phyloP scores from a whole-genome alignment of 768 basidiomycete species.

The Obba rivulosa region DNA sequence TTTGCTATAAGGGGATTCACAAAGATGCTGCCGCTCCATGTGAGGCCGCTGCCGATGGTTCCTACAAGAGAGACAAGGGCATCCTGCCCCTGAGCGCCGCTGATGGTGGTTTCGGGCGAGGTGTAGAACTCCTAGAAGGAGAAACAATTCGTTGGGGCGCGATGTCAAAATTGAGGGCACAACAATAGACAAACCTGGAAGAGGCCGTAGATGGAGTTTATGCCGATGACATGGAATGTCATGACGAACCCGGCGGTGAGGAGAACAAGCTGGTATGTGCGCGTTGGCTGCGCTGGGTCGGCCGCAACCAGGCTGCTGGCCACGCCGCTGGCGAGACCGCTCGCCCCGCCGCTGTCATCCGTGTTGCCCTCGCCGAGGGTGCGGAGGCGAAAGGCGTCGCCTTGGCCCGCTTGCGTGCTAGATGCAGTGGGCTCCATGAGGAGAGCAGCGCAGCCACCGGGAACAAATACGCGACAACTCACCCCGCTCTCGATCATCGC shows the following conservation, averaged over 20 bases:
- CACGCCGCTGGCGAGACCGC: no score
- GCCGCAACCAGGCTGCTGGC: not conserved
- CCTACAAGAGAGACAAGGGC: conserved; percentile 38
- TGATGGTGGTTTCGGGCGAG: conserved; percentile 29
- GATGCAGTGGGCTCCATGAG: not conserved
- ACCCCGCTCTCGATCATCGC: conserved; percentile 5
- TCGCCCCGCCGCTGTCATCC: not conserved
- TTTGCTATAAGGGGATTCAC: conserved; percentile 36
- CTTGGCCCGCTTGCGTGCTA: not conserved
- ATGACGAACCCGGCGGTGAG: conserved; percentile 38
- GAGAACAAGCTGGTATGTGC: conserved; percentile 31
- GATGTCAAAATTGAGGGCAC: not conserved
- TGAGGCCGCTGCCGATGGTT: conserved; percentile 38
- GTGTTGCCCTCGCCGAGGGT: not conserved
- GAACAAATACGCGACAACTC: conserved; percentile 10
- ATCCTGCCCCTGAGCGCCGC: conserved; percentile 31
- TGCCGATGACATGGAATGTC: conserved; percentile 41
- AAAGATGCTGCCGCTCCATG: conserved; percentile 42
- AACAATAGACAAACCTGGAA: conserved; percentile 32
- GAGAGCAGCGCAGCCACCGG: conserved; percentile 4
- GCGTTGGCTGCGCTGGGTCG: conserved; percentile 19
- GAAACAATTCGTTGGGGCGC: not conserved
- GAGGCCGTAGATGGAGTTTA: conserved; percentile 37
- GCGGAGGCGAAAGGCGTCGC: not conserved
- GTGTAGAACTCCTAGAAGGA: conserved; percentile 43